These are phyloP conservation scores for Neocucurbitaria cava DNA, from an alignment of 2,329 filamentous ascomycete genomes.

Conservation along the genomic window DNA sequence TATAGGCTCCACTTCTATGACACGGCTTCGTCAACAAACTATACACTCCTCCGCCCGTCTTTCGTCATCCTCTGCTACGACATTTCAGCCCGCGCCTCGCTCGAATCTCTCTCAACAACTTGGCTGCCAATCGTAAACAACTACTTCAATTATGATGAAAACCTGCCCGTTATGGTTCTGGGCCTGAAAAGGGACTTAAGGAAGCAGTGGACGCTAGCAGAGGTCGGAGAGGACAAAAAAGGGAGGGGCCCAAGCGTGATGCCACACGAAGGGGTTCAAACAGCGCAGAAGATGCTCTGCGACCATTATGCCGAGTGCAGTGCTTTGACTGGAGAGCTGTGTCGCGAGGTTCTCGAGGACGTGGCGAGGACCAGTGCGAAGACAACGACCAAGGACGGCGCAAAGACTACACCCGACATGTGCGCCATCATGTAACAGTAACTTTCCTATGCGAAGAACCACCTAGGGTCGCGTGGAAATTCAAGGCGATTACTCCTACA, in stretches of 20 bases:
- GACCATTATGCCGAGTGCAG: slow-evolving; percentile 70
- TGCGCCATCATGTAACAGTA: not conserved
- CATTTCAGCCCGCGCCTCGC: slow-evolving; percentile 60
- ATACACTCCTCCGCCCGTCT: slow-evolving; percentile 61
- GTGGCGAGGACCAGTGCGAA: slow-evolving; percentile 64
- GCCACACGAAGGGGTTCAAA: slow-evolving; percentile 56
- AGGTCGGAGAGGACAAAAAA: slow-evolving; percentile 44
- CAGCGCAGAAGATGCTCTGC: slow-evolving; percentile 66
- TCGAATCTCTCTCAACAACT: slow-evolving; percentile 55
- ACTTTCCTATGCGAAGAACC: not conserved
- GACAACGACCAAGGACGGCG: slow-evolving; percentile 63
- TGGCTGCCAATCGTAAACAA: slow-evolving; percentile 56
- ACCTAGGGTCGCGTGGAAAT: not conserved
- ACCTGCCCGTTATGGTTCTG: slow-evolving; percentile 64
- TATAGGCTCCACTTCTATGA: slow-evolving; percentile 65
- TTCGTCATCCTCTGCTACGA: slow-evolving; percentile 67
- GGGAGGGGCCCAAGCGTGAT: slow-evolving; percentile 54
- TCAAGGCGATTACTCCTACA: not conserved
- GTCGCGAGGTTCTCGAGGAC: slow-evolving; percentile 66
- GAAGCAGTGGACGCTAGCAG: slow-evolving; percentile 49
- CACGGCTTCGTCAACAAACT: slow-evolving; percentile 63
- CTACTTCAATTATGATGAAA: slow-evolving; percentile 61
- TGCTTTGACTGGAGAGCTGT: slow-evolving; percentile 66
- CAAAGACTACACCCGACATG: slow-evolving; percentile 49
- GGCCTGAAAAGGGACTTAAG: slow-evolving; percentile 66